Evolutionary conservation across 441 rosid species (phyloP), one percentile per base, ranked within the genome.

Genomic region (Croton setiger): DNA sequence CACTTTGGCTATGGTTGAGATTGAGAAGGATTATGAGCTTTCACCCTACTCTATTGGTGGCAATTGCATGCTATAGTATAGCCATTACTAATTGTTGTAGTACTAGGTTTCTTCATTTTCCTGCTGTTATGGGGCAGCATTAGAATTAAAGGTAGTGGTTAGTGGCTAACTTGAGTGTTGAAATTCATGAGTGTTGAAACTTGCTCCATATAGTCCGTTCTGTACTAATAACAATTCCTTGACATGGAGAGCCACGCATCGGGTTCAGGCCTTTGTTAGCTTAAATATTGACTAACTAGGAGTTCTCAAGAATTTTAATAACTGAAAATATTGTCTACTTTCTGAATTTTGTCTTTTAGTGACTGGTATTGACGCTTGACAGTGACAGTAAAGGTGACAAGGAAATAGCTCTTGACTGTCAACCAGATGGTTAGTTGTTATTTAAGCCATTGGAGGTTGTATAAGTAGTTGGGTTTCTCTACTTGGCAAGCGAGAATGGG

Each of bases 1-100:
- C 69, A 23, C 63, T 78, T 53, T 43, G 8, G 53, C 59, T 55
- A 31, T 61, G 47, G 59, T 48, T 49, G 49, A 48, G 21, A 5
- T 45, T 17, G 44, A 27, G 31, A 27, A 27, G 31, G 31, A 15
- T 66, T 37, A 33, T 39, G 68, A 60, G 53, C 66, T 66, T 63
- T 44, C 31, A 33, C 60, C 54, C 54, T 53, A 13, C 53, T 18
- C 33, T 44, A 23, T 23, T 18, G 7, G 60, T 10, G 37, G 20
- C n/a, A 69, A 14, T 36, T 21, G 52, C 18, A 27, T 20, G 59
- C 10, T 39, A 4, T 51, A 37, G 15, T 39, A 8, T 18, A 65
- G 47, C 17, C 33, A 43, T 5, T 36, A 12, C 4, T 27, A 27
- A 27, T 27, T 27, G 31, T 27, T 27, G 31, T 51, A 5, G 7